Evolutionary conservation across 129 eudicot species (phyloP), one percentile per base, ranked within the genome.

Genomic region (Escallonia herrerae): DNA sequence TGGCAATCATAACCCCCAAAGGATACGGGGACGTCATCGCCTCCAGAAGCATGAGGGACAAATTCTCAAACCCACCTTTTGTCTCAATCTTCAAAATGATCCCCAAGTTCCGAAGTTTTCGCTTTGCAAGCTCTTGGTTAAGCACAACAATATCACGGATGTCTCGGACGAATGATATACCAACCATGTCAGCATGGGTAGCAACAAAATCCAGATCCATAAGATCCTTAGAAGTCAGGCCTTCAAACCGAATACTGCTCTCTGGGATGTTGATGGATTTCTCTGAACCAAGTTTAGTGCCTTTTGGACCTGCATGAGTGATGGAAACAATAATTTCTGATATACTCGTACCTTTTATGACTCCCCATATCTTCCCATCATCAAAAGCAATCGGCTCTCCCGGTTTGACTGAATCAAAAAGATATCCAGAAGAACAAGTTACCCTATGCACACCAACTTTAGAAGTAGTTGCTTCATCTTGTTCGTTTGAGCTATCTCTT

Each of bases 341-440:
- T 55, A 76, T 61, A 65, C 91, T 84, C 52, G 83, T 58, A 55
- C 90, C 95, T 72, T 87, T 84, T 10, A 84, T 76, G 52, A 87
- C 72, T 10, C 95, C 95, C 91, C 95, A 84, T 73, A 87, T 84
- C 60, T 87, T 87, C 43, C 95, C 95, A 72, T 87, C 95, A 69
- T 87, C 95, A 60, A 87, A 87, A 14, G 95, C 81, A 62, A 87
- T 84, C 42, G 84, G 81, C 46, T 87, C 81, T 66, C 95, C 95
- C 10, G 95, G 90, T 81, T 87, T 87, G 58, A 87, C 91, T 3
- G 95, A 87, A 79, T 87, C 95, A 77, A 84, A 87, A 40, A 87
- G 79, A 80, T 87, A 87, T 3, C 86, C 85, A 41, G 87, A 84
- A 14, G 95, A 76, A 76, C 91, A 83, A 51, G 79, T 81, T 38